These are phyloP conservation scores for Platanus orientalis DNA, from an alignment of 164 flowering plant genomes.

Conservation along the genomic window DNA sequence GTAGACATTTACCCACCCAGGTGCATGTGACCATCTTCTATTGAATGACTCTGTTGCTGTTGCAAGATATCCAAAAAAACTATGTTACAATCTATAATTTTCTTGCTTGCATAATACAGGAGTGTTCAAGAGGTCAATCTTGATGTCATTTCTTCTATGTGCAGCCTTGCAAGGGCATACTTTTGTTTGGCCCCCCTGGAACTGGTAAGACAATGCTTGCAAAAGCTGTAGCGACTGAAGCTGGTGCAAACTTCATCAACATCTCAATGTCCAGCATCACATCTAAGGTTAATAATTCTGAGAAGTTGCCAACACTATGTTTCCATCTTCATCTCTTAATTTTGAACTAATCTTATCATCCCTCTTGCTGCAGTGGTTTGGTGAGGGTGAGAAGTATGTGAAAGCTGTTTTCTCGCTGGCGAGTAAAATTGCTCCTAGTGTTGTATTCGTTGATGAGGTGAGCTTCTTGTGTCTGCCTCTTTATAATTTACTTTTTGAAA, in stretches of 20 bases:
- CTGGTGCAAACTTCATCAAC: constrained; percentile 96
- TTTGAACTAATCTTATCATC: background rate
- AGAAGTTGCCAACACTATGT: background rate
- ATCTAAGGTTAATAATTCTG: constrained; percentile 58
- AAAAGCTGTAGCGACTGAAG: constrained; percentile 96
- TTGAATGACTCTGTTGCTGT: no score
- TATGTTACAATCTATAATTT: no score
- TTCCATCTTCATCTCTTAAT: background rate
- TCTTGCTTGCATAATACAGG: no score
- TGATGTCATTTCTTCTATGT: constrained; percentile 10
- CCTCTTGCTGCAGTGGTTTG: constrained; percentile 70
- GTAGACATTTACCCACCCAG: no score
- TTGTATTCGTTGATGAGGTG: constrained; percentile 94
- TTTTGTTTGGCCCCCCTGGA: constrained; percentile 95
- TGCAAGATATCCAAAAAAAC: no score
- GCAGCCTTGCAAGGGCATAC: constrained; percentile 97
- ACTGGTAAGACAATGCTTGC: constrained; percentile 99
- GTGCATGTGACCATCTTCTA: no score
- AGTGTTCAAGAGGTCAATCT: background rate
- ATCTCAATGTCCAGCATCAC: constrained; percentile 97
- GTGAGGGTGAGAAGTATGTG: constrained; percentile 96
- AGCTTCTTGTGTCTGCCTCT: constrained; percentile 11
- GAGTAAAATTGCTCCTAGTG: constrained; percentile 93
- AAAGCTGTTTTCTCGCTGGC: constrained; percentile 95
- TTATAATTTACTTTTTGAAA: background rate